Base-by-base conservation (phyloP, 441 rosid genomes). In the Metrosideros polymorpha region DNA sequence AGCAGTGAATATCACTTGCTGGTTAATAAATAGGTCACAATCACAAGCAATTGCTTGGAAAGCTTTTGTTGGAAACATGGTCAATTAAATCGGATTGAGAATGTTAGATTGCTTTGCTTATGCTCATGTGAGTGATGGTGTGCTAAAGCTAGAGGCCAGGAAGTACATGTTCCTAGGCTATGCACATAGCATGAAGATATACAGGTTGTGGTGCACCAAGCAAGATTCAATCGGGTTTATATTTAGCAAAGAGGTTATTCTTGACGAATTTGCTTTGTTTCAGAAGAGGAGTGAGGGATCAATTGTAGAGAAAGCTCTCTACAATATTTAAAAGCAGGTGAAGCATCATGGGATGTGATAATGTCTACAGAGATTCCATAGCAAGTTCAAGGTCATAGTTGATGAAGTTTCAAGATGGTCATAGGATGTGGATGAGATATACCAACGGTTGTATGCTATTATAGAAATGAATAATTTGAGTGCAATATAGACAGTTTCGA, bases 251-350 rank as follows among this genome's bases (percentile, higher is more conserved):
- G 25, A 30, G 9, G 66, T 59, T 14, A 63, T 63, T 18, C 76
- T 30, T 0, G 2, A 30, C 7, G 3, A 63, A 32, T 22, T 17
- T 0, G 3, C 19, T 32, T 0, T 8, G 1, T 17, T 30, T 63
- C 24, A 63, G 9, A 61, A 30, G 76, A 63, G 25, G 39, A 63
- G 76, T 1, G 0, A 59, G 22, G 3, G 35, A 63, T 30, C 42
- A 63, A 63, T 9, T 32, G 2, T 17, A 63, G 42, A 63, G 24
- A 30, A 35, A 8, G 42, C 29, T 59, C 22, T 63, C 17, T 5
- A 63, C 8, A 12, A 3, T 63, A 8, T 17, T 63, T 63, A 8
- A 3, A 32, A 63, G 8, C 4, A 63, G 1, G 12, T 63, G 24
- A 18, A 63, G 12, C 76, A 17, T 32, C 5, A 32, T 7, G 24